Conservation (phyloP, 306 rosid genomes). For the Senna tora region DNA sequence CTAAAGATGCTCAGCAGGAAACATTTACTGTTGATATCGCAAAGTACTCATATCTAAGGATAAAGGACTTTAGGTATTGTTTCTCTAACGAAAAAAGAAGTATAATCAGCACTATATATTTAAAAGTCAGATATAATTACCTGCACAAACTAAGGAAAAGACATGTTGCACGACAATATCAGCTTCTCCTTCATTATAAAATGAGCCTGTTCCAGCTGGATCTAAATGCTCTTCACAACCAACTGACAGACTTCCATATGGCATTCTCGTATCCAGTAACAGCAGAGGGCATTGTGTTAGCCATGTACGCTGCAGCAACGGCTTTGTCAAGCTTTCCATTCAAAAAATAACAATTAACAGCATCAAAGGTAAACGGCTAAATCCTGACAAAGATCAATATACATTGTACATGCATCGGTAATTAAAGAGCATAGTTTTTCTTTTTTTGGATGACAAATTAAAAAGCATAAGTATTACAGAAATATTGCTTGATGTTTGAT, state of each 20-base stretch:
- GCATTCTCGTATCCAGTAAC: conserved; percentile 85
- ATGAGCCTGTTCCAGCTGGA: conserved; percentile 85
- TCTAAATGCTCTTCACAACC: conserved; percentile 84
- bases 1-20: conserved; percentile 13
- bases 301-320: conserved; percentile 72
- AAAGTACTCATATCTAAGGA: not conserved
- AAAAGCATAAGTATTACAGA: not conserved
- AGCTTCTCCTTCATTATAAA: conserved; percentile 85
- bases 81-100: not conserved
- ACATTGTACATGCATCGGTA: not conserved
- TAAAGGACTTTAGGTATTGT: not conserved
- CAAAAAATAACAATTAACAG: conserved; percentile 34
- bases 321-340: conserved; percentile 33
- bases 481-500: conserved; percentile 11
- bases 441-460: too few species aligned
- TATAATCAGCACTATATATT: conserved; percentile 4
- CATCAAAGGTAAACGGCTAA: conserved; percentile 14
- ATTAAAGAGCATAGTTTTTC: not conserved
- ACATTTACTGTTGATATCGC: not conserved
- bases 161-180: conserved; percentile 81
- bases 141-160: conserved; percentile 67
- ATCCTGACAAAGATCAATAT: conserved; percentile 8
- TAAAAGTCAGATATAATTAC: conserved; percentile 41
- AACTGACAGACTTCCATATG: conserved; percentile 76
- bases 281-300: conserved; percentile 83